Conservation (phyloP, 345 rosid genomes). For the thale cress (Arabidopsis thaliana) region TAIR10.1 NC_003074.8:147001-147500, state of each 20-base stretch:
- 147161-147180: constrained; percentile 70
- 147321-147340: constrained; percentile 25
- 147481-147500: constrained; percentile 95
- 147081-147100: constrained; percentile 58
- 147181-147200: constrained; percentile 77
- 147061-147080: constrained; percentile 70
- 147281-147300: not conserved
- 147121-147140: constrained; percentile 52
- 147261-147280: not conserved
- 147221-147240: not conserved
- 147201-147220: constrained; percentile 45
- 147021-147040: constrained; percentile 94
- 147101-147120: constrained; percentile 68
- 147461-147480: constrained; percentile 91
- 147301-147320: constrained; percentile 7
- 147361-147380: constrained; percentile 16
- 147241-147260: constrained; percentile 4
- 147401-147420: constrained; percentile 23
- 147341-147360: constrained; percentile 25
- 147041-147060: constrained; percentile 83
- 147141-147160: constrained; percentile 82
- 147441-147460: constrained; percentile 91
- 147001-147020: constrained; percentile 95
- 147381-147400: not conserved
- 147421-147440: constrained; percentile 34